A percentile compares a stretch with the other conserved stretches of the same genome.
Conservation (phyloP, 257 asterid species). For the Fraxinus excelsior region DNA sequence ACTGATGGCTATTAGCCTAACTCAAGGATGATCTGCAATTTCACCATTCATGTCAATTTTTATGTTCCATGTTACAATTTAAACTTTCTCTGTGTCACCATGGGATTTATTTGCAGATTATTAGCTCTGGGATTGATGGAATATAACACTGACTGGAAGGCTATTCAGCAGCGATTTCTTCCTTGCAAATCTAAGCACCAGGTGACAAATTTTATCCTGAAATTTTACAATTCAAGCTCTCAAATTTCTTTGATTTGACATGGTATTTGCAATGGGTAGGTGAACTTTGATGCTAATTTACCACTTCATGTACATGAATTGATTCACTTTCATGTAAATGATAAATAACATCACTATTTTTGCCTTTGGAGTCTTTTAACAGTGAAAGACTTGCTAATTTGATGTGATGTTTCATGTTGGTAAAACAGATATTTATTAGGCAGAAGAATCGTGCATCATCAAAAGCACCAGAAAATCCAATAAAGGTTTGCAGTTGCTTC, state of each 20-base stretch:
- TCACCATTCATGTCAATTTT: constrained; percentile 4
- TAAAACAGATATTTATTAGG: constrained; percentile 85
- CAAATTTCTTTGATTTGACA: constrained; percentile 4
- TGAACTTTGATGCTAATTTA: constrained; percentile 7
- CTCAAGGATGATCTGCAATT: constrained; percentile 9
- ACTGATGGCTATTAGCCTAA: constrained; percentile 17
- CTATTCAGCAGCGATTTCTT: constrained; percentile 90
- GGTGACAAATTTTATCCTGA: constrained; percentile 43
- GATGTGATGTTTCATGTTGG: constrained; percentile 20
- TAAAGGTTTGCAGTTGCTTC: constrained; percentile 59
- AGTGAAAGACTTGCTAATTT: constrained; percentile 22
- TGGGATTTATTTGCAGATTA: constrained; percentile 56
- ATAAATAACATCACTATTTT: not conserved
- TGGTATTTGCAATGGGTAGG: constrained; percentile 13
- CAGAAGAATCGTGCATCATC: constrained; percentile 99
- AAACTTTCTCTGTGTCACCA: constrained; percentile 1
- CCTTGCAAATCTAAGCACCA: constrained; percentile 97
- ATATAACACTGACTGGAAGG: constrained; percentile 90
- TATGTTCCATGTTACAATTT: constrained; percentile 2
- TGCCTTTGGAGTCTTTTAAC: constrained; percentile 21
- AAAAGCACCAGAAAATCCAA: constrained; percentile 94
- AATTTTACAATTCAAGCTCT: constrained; percentile 7
- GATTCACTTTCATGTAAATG: constrained; percentile 16
- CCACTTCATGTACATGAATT: constrained; percentile 10
- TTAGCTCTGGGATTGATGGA: constrained; percentile 94